phyloP scores from a whole-genome alignment of 495 filamentous ascomycete species.

The Penicillium chermesinum region DNA sequence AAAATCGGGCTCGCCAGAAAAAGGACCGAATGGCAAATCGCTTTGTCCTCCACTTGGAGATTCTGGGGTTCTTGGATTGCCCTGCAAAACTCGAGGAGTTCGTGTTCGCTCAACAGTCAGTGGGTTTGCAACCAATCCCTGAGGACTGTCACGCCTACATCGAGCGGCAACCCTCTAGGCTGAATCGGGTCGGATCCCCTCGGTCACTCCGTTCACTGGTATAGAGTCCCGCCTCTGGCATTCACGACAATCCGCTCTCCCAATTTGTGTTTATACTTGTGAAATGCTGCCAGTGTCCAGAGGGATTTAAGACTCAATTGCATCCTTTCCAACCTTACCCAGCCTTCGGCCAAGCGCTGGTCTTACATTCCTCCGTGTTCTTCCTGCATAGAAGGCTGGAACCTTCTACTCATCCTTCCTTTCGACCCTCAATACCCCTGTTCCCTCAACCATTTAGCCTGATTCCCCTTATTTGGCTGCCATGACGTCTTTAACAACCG shows the following conservation, averaged over 20 bases:
- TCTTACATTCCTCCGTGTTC: background rate
- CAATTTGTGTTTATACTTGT: too few relatives aligned
- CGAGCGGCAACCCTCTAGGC: too few relatives aligned
- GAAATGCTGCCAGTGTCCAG: slow-evolving; percentile 23
- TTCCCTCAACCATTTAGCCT: background rate
- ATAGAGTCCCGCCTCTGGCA: too few relatives aligned
- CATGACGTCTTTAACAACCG: slow-evolving; percentile 1
- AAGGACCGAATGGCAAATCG: slow-evolving; percentile 20
- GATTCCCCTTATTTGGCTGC: slow-evolving; percentile 6
- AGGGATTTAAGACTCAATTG: slow-evolving; percentile 20
- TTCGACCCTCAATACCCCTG: slow-evolving; percentile 1
- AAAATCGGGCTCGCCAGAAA: slow-evolving; percentile 22
- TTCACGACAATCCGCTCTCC: too few relatives aligned
- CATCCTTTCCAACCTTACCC: background rate
- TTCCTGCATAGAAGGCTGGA: slow-evolving; percentile 1
- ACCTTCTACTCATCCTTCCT: slow-evolving; percentile 2
- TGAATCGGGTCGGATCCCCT: too few relatives aligned
- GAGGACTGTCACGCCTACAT: too few relatives aligned
- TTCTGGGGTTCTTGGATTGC: too few relatives aligned
- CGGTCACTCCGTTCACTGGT: too few relatives aligned
- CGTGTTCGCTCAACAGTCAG: too few relatives aligned
- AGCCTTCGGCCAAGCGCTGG: background rate
- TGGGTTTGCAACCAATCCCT: too few relatives aligned
- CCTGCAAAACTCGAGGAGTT: too few relatives aligned
- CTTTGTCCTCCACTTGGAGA: slow-evolving; percentile 4